Conservation (phyloP, 2,329 filamentous ascomycete genomes). For the Aspergillus ruber region DNA sequence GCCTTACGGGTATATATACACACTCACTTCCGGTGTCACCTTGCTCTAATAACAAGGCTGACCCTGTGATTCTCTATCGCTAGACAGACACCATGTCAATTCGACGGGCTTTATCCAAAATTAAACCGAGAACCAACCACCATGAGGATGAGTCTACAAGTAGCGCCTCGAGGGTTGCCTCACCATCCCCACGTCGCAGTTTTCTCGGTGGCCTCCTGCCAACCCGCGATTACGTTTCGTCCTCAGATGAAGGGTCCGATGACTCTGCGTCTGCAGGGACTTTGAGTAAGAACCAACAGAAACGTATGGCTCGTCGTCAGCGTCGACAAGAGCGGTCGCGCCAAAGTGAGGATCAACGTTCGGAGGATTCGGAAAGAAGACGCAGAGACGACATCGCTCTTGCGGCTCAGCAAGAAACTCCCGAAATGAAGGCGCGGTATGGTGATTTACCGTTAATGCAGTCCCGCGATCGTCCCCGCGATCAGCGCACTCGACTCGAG, state of each 20-base stretch:
- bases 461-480: constrained; percentile 46
- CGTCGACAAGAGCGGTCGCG: constrained; percentile 34
- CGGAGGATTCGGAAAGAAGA: constrained; percentile 32
- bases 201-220: constrained; percentile 37
- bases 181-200: constrained; percentile 32
- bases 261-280: constrained; percentile 25
- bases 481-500: constrained; percentile 45
- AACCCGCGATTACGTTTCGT: constrained; percentile 36
- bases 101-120: constrained; percentile 38
- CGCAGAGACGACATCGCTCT: constrained; percentile 37
- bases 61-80: not conserved
- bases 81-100: constrained; percentile 40
- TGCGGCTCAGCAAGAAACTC: constrained; percentile 50
- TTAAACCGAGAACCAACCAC: constrained; percentile 22
- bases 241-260: constrained; percentile 38
- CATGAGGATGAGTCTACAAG: constrained; percentile 13
- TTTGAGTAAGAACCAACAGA: constrained; percentile 42
- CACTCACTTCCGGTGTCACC: not conserved
- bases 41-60: too few species aligned
- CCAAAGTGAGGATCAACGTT: constrained; percentile 39
- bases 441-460: constrained; percentile 53
- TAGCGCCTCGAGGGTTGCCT: constrained; percentile 4
- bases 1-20: not conserved
- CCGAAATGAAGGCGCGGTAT: constrained; percentile 54
- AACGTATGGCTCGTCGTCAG: constrained; percentile 36